Conservation (phyloP, 2,329 filamentous ascomycete species). For the Pseudovirgaria hyperparasitica region DNA sequence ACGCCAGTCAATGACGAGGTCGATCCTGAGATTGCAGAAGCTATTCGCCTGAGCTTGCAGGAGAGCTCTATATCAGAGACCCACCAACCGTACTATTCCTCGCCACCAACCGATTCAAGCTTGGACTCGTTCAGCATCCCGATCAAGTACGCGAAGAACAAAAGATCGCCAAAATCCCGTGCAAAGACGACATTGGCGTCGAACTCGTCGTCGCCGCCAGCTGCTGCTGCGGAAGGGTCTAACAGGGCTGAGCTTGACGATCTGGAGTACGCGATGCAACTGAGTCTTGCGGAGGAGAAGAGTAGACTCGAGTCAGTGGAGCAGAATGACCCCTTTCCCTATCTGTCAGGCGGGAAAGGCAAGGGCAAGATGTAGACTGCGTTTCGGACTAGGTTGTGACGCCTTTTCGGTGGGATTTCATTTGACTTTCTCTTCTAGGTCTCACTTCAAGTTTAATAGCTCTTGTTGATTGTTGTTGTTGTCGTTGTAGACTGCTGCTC, state of each 20-base stretch:
- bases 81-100: too few relatives aligned
- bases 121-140: slow-evolving; percentile 30
- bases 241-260: slow-evolving; percentile 38
- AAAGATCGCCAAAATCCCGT: slow-evolving; percentile 12
- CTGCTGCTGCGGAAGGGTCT: slow-evolving; percentile 26
- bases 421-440: too few relatives aligned
- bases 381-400: too few relatives aligned
- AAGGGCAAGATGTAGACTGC: too few relatives aligned
- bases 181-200: slow-evolving; percentile 8
- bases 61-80: too few relatives aligned
- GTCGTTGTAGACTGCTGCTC: too few relatives aligned
- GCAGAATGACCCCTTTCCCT: slow-evolving; percentile 16
- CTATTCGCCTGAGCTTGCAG: slow-evolving; percentile 41
- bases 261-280: slow-evolving; percentile 47
- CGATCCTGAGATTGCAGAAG: slow-evolving; percentile 49
- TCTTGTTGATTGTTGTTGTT: too few relatives aligned
- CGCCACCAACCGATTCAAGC: too few relatives aligned
- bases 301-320: slow-evolving; percentile 25
- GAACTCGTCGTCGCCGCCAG: slow-evolving; percentile 14
- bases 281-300: slow-evolving; percentile 48
- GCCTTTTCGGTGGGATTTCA: too few relatives aligned
- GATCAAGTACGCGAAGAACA: slow-evolving; percentile 30
- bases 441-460: too few relatives aligned
- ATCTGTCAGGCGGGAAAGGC: slow-evolving; percentile 16
- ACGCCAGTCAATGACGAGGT: slow-evolving; percentile 34